These are phyloP conservation scores for Vigna trinervia DNA, from an alignment of 306 rosid species.

Conservation along the genomic window DNA sequence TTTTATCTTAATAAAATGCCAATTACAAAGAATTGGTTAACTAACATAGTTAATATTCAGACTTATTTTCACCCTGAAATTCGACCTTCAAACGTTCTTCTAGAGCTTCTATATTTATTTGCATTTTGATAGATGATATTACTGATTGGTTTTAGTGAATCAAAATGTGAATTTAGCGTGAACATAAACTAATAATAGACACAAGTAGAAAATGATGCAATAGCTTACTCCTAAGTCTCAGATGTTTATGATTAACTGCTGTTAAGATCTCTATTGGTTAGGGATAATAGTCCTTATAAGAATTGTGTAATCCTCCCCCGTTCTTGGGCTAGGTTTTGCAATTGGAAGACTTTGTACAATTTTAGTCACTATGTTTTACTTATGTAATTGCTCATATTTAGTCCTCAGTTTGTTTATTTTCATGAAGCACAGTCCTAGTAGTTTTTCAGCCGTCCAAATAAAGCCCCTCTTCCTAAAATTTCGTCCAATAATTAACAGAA, in stretches of 20 bases:
- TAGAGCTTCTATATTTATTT: not conserved
- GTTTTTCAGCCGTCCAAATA: not conserved
- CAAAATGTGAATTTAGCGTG: not conserved
- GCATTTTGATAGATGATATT: slow-evolving; percentile 14
- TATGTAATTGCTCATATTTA: not conserved
- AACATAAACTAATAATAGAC: not conserved
- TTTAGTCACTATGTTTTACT: not conserved
- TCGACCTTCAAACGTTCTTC: not conserved
- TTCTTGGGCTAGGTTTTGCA: not conserved
- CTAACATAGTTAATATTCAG: not conserved
- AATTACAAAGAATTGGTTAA: no score
- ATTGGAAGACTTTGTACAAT: not conserved
- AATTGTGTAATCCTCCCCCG: not conserved
- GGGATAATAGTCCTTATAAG: not conserved
- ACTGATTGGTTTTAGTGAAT: not conserved
- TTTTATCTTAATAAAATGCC: no score
- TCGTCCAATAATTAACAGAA: not conserved
- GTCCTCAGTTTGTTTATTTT: not conserved
- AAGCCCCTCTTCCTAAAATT: not conserved
- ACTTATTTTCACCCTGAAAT: slow-evolving; percentile 10
- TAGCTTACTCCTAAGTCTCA: not conserved
- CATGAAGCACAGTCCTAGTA: no score
- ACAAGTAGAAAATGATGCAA: not conserved
- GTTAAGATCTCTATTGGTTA: not conserved
- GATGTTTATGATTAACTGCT: not conserved